Percentiles rank a stretch among this genome's conserved stretches.
These are phyloP conservation scores for Beauveria australis DNA, from an alignment of 2,329 filamentous ascomycete genomes.

Conservation along the genomic window DNA sequence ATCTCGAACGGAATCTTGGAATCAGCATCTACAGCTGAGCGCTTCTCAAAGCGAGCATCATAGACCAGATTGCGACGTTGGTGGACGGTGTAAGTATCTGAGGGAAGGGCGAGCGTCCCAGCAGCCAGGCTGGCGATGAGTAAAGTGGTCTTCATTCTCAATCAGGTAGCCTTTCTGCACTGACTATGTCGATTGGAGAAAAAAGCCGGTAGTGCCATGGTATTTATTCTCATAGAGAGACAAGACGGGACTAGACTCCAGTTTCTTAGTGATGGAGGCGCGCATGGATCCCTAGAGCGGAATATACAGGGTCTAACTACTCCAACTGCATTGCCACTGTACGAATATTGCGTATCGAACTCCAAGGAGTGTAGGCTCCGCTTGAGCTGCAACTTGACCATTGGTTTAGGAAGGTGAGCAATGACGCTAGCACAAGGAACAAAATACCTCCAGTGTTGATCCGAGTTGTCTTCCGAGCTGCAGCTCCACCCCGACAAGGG, in stretches of 20 bases:
- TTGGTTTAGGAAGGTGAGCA: slow-evolving; percentile 8
- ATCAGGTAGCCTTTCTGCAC: neutral
- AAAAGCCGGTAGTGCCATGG: neutral
- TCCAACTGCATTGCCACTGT: neutral
- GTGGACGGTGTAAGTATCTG: slow-evolving; percentile 22
- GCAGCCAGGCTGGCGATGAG: slow-evolving; percentile 16
- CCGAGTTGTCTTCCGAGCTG: neutral
- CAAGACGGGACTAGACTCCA: neutral
- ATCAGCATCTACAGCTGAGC: slow-evolving; percentile 13
- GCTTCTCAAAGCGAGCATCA: slow-evolving; percentile 19
- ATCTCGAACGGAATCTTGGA: slow-evolving; percentile 30
- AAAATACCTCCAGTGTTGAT: neutral
- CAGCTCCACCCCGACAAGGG: neutral
- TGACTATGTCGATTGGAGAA: neutral
- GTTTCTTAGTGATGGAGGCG: neutral
- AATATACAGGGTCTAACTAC: neutral
- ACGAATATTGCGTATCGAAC: neutral
- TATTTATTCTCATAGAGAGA: neutral
- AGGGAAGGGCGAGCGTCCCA: slow-evolving; percentile 13
- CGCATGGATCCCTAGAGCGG: neutral
- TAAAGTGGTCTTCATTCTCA: slow-evolving; percentile 16
- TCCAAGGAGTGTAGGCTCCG: neutral
- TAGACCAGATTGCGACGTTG: slow-evolving; percentile 19
- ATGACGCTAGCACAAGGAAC: slow-evolving; percentile 5
- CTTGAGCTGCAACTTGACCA: neutral